Evolutionary conservation across 1,139 yeast genomes (phyloP), one percentile per base, ranked within the genome.

Genomic region (Lodderomyces metapsilosis): DNA sequence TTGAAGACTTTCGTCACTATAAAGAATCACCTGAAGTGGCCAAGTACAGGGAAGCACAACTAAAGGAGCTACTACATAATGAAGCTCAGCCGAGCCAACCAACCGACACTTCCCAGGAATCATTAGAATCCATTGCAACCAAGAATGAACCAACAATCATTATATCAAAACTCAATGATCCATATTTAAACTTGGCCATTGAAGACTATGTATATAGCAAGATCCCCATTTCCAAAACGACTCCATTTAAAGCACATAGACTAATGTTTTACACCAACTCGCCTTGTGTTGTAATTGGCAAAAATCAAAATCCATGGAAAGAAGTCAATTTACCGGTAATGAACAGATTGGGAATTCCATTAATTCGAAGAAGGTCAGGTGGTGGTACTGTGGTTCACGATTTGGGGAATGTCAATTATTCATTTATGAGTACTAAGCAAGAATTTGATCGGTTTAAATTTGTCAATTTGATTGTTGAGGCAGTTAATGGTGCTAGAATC

Each of bases 371-470:
- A 45, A 68, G 77, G 37, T 84, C 95, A 2, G 99, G 99, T 1
- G 99, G 99, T 1, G 99, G 99, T 0, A 82, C 98, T 0, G 99
- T 94, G 0, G 96, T 89, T 9, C 99, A 94, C 58, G 98, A 92
- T 61, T 53, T 73, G n/a, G 96, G 98, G 0, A 94, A 94, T 55
- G 81, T 84, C 17, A 94, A 94, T 57, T 94, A 84, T 61, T 83
- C 95, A 6, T 88, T 79, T 51, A 82, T 92, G 73, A 81, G 88
- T 15, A 70, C 84, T 2, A 79, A 89, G 47, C 72, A 68, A 4
- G 74, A 73, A 2, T 94, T 94, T 54, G 76, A 81, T 48, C 66
- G 96, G 34, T 76, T 74, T 37, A 70, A 61, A 34, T 88, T 85
- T 57, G 83, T 88, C 3, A 54, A 70, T 6, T 52, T 75, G 48